Conservation (phyloP, 179 eudicot genomes). For the Dionaea muscipula region DNA sequence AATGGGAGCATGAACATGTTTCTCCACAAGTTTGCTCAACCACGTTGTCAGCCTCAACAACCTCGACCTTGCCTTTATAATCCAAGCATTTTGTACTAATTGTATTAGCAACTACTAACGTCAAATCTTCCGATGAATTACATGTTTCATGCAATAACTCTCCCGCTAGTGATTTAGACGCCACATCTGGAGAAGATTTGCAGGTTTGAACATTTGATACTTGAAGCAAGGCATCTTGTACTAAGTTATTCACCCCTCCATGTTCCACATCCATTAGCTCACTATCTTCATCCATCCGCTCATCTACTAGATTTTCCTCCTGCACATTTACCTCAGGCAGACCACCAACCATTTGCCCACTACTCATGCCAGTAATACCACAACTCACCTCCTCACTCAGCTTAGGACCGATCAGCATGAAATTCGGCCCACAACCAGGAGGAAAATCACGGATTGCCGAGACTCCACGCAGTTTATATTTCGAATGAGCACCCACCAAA, state of each 20-base stretch:
- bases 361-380: slow-evolving; percentile 4
- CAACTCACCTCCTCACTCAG: slow-evolving; percentile 1
- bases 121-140: background rate
- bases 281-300: background rate
- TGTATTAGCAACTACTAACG: background rate
- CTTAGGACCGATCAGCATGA: slow-evolving; percentile 4
- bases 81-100: background rate
- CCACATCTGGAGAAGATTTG: background rate
- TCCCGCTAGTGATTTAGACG: background rate
- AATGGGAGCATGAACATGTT: background rate
- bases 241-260: background rate
- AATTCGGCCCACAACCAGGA: slow-evolving; percentile 46
- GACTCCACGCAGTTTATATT: slow-evolving; percentile 42
- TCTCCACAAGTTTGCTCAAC: background rate
- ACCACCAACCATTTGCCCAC: slow-evolving; percentile 7
- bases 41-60: background rate
- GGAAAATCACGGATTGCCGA: slow-evolving; percentile 61
- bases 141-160: background rate
- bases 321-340: slow-evolving; percentile 1
- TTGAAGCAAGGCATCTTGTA: background rate
- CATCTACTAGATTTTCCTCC: background rate
- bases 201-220: background rate
- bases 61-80: background rate
- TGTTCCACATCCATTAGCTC: background rate
- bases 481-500: slow-evolving; percentile 16